Conservation (phyloP, 148 eudicot genomes). For the Cornus suecica region DNA sequence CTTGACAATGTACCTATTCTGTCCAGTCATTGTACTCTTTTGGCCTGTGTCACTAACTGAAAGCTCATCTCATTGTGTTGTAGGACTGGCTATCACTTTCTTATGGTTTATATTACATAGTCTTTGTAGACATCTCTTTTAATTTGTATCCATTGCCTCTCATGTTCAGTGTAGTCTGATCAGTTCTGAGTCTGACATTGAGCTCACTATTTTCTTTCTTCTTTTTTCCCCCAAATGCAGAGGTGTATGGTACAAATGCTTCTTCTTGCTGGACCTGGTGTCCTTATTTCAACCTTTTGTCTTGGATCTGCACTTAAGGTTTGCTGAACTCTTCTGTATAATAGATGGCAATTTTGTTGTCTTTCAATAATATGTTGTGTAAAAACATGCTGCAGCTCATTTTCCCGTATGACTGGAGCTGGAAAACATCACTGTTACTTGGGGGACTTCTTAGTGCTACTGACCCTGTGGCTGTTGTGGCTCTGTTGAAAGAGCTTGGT, state of each 20-base stretch:
- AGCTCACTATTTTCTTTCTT: neutral
- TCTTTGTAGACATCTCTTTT: no score
- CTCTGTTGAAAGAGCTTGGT: conserved; percentile 93
- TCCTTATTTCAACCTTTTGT: conserved; percentile 80
- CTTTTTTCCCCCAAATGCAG: conserved; percentile 32
- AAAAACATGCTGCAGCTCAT: conserved; percentile 42
- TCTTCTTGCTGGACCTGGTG: conserved; percentile 97
- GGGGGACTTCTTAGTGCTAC: conserved; percentile 99
- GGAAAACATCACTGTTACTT: conserved; percentile 86
- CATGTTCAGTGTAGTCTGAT: no score
- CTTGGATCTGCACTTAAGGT: conserved; percentile 93
- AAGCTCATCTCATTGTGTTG: no score
- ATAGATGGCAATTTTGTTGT: conserved; percentile 2
- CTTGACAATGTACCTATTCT: no score
- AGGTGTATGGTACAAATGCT: conserved; percentile 88
- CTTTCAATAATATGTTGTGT: neutral
- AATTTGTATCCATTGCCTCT: no score
- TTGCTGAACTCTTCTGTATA: conserved; percentile 11
- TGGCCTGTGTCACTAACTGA: no score
- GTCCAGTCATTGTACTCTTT: no score
- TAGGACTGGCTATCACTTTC: no score
- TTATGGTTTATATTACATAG: no score
- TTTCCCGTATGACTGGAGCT: conserved; percentile 90
- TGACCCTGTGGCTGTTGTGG: conserved; percentile 98
- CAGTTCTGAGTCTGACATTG: no score